These are phyloP conservation scores for Apodospora peruviana DNA, from an alignment of 495 filamentous ascomycete species.

Conservation along the genomic window DNA sequence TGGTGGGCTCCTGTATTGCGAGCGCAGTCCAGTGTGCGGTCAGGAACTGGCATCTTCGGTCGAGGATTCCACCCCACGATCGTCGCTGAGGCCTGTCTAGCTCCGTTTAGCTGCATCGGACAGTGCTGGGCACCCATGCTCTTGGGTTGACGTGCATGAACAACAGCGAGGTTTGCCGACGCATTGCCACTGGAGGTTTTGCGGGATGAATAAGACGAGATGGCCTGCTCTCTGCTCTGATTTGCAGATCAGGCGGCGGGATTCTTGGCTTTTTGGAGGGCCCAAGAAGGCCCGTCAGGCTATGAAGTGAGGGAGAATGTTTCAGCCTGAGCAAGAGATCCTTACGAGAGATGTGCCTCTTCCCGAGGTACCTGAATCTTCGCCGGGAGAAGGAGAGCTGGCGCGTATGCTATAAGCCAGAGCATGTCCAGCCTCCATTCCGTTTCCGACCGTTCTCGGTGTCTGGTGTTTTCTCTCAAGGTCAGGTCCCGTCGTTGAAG, in stretches of 20 bases:
- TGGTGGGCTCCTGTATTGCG: too few species aligned
- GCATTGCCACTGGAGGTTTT: neutral
- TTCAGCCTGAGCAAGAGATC: constrained; percentile 16
- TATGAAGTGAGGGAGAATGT: constrained; percentile 11
- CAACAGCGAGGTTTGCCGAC: neutral
- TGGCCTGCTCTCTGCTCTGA: constrained; percentile 2
- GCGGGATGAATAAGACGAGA: neutral
- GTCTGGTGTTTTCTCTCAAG: neutral
- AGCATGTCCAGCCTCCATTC: neutral
- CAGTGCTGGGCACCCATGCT: too few species aligned
- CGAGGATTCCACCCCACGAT: constrained; percentile 4
- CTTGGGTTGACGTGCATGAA: constrained; percentile 13
- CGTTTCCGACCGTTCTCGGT: neutral
- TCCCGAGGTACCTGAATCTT: constrained; percentile 1
- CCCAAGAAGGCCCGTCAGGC: constrained; percentile 4
- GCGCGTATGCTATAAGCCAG: neutral
- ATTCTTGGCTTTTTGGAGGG: neutral
- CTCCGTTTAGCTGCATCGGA: neutral
- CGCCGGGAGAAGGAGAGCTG: neutral
- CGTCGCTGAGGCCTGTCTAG: neutral
- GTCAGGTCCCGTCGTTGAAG: neutral
- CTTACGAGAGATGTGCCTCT: neutral
- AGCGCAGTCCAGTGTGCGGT: too few species aligned
- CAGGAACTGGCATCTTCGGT: neutral
- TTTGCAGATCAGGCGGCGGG: constrained; percentile 13